Conservation (phyloP, 805 yeast genomes). For the Metschnikowia bowlesiae region DNA sequence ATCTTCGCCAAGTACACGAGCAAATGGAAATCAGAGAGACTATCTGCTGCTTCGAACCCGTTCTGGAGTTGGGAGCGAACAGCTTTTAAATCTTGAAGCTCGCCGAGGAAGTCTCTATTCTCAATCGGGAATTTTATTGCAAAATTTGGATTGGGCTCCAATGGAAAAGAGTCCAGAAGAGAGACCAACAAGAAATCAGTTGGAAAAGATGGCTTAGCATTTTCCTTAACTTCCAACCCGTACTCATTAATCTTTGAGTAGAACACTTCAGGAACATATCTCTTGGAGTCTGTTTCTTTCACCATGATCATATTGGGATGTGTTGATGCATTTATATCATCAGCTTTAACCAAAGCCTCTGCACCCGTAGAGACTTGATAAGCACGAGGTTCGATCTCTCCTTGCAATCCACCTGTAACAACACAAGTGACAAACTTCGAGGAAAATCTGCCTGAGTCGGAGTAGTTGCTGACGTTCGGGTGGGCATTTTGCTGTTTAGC, state of each 20-base stretch:
- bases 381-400: constrained; percentile 85
- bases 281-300: constrained; percentile 61
- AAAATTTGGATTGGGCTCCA: constrained; percentile 51
- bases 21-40: constrained; percentile 72
- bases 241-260: constrained; percentile 84
- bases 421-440: constrained; percentile 94
- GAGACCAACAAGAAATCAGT: constrained; percentile 60
- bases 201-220: constrained; percentile 35
- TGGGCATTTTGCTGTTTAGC: constrained; percentile 67
- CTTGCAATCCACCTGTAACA: constrained; percentile 79
- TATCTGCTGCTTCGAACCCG: constrained; percentile 25
- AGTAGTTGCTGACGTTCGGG: constrained; percentile 62
- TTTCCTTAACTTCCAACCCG: constrained; percentile 77
- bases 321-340: constrained; percentile 79
- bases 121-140: constrained; percentile 64
- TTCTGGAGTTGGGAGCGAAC: constrained; percentile 48
- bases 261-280: constrained; percentile 94
- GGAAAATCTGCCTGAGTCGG: constrained; percentile 62
- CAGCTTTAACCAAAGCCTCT: constrained; percentile 84
- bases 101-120: constrained; percentile 72
- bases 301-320: constrained; percentile 85
- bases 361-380: constrained; percentile 88
- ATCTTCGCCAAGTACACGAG: constrained; percentile 53
- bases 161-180: constrained; percentile 89
- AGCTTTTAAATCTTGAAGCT: constrained; percentile 59